phyloP scores from a whole-genome alignment of 192 early-diverging fungal species.

The Coemansia sp. region DNA sequence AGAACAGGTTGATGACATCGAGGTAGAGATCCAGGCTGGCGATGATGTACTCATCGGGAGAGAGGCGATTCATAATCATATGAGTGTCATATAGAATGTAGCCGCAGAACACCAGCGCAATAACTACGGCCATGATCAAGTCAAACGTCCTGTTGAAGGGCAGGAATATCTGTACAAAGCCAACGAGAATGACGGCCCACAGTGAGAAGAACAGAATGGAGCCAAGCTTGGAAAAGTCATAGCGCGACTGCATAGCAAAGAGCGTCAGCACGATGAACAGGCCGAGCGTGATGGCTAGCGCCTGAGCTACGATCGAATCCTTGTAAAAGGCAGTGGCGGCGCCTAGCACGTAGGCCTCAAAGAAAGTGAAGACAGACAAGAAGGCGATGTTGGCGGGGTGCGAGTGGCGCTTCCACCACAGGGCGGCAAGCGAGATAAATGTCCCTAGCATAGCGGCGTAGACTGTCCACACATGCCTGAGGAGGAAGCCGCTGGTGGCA shows the following conservation, averaged over 20 bases:
- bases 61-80: conserved; percentile 66
- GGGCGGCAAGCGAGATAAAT: conserved; percentile 52
- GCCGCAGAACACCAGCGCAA: conserved; percentile 73
- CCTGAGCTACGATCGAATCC: conserved; percentile 69
- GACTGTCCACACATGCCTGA: conserved; percentile 62
- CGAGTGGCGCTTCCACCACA: conserved; percentile 65
- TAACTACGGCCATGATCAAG: conserved; percentile 60
- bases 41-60: conserved; percentile 75
- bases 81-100: conserved; percentile 81
- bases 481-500: conserved; percentile 58
- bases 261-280: conserved; percentile 75
- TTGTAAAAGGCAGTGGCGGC: conserved; percentile 69
- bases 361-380: conserved; percentile 65
- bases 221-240: conserved; percentile 67
- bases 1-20: conserved; percentile 78
- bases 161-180: conserved; percentile 70
- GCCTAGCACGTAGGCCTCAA: conserved; percentile 59
- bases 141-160: conserved; percentile 65
- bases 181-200: conserved; percentile 62
- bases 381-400: conserved; percentile 66
- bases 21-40: conserved; percentile 70
- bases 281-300: conserved; percentile 70
- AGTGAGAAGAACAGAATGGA: conserved; percentile 67
- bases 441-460: conserved; percentile 59
- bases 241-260: conserved; percentile 78